Evolutionary conservation across 768 basidiomycete genomes (phyloP), one percentile per base, ranked within the genome.

Genomic region (Tephrocybe sp.): DNA sequence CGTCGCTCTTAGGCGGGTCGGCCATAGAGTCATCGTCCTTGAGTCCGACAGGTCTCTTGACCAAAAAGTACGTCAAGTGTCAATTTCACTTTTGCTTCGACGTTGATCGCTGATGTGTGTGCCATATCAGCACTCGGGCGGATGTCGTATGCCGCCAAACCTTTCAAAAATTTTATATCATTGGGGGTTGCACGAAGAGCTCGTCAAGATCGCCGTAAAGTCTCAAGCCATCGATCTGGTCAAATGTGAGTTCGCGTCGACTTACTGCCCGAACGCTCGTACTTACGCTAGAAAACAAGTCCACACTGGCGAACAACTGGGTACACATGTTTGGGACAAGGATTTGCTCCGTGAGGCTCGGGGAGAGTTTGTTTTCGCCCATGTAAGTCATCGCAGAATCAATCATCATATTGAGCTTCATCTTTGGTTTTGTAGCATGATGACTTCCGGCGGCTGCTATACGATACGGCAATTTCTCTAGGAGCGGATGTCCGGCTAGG

Each of bases 1-100:
- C 0, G 68, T 77, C 50, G 75, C 77, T 3, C 66, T 85, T 13
- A 66, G 72, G 42, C 69, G 76, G 47, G 73, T 74, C 15, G 83
- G 83, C 4, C 83, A 84, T 59, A 63, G 68, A 30, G 82, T 81
- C 1, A 59, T 70, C 1, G 75, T 85, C 3, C 61, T 84, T 19
- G 83, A 84, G 55, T 53, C 54, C 22, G 61, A 68, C 27, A 36
- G 39, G 16, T 45, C 44, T 24, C 49, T 61, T 39, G 45, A 49
- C 31, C 24, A n/a, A 3, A 41, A 52, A 29, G 60, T 59, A 36
- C 47, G 51, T 31, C 37, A 16, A 42, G 16, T 8, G 10, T 16
- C 33, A 3, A 38, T 44, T 33, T 36, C 33, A 34, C 15, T 34
- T 10, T 34, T 34, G 13, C 33, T 9, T 36, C 18, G 31, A 4